A percentile compares a stretch with the other conserved stretches of the same genome.
These are phyloP conservation scores for Trametes pubescens DNA, from an alignment of 1,284 basidiomycete genomes.

Conservation along the genomic window DNA sequence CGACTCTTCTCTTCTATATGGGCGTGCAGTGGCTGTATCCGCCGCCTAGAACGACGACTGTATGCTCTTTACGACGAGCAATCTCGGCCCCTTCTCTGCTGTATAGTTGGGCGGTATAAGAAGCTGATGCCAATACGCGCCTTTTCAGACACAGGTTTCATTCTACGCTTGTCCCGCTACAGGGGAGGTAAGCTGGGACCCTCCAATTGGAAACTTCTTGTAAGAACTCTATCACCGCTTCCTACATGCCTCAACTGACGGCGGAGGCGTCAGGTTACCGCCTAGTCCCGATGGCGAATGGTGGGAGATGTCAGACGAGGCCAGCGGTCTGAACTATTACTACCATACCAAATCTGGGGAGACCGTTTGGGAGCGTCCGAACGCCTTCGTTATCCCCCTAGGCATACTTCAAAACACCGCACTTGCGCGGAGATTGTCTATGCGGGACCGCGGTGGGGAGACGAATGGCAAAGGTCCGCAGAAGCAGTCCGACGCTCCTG, in stretches of 20 bases:
- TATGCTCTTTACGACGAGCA: neutral
- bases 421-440: slow-evolving; percentile 68
- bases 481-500: slow-evolving; percentile 47
- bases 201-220: slow-evolving; percentile 91
- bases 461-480: slow-evolving; percentile 19
- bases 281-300: slow-evolving; percentile 89
- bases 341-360: slow-evolving; percentile 90
- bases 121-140: slow-evolving; percentile 23
- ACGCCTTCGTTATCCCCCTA: slow-evolving; percentile 89
- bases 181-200: slow-evolving; percentile 92
- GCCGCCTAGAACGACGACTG: no score
- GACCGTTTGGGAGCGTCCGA: slow-evolving; percentile 90
- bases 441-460: slow-evolving; percentile 34
- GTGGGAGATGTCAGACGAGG: slow-evolving; percentile 92
- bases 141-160: slow-evolving; percentile 71
- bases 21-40: no score
- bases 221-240: slow-evolving; percentile 49
- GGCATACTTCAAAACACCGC: slow-evolving; percentile 88
- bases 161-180: slow-evolving; percentile 95
- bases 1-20: neutral
- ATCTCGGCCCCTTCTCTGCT: neutral
- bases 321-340: slow-evolving; percentile 87
- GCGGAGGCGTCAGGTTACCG: slow-evolving; percentile 65
- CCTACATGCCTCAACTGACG: slow-evolving; percentile 4
- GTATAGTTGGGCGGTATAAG: neutral